Conservation (phyloP, 495 filamentous ascomycete genomes). For the Podospora pseudocomata region DNA sequence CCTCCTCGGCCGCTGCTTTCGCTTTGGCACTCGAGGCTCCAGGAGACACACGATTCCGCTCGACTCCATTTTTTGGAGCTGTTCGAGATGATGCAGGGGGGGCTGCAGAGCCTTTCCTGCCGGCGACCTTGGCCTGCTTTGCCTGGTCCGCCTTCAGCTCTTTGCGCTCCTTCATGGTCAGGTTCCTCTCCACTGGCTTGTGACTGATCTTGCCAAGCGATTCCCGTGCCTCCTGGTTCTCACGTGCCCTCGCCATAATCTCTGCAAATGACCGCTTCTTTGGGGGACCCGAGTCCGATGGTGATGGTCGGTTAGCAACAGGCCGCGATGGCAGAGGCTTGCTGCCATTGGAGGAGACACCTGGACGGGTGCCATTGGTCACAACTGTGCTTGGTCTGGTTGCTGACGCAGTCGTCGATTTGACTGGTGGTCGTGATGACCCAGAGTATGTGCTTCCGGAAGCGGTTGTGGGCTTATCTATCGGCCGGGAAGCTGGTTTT, state of each 20-base stretch:
- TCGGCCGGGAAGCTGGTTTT: conserved; percentile 20
- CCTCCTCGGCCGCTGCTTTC: conserved; percentile 26
- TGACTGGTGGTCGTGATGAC: conserved; percentile 6
- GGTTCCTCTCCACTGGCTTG: conserved; percentile 45
- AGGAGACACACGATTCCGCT: conserved; percentile 21
- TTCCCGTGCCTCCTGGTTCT: conserved; percentile 44
- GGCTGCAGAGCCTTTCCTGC: conserved; percentile 16
- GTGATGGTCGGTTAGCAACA: conserved; percentile 14
- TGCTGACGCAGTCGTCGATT: conserved; percentile 19
- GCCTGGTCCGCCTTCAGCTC: conserved; percentile 38
- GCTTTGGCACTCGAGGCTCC: conserved; percentile 16
- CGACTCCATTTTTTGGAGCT: background rate
- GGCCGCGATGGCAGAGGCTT: background rate
- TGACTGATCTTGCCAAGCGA: conserved; percentile 55
- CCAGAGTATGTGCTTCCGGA: conserved; percentile 4
- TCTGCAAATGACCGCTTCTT: conserved; percentile 66
- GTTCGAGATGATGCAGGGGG: conserved; percentile 23
- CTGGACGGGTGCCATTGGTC: background rate
- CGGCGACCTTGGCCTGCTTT: conserved; percentile 18
- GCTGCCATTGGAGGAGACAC: conserved; percentile 2
- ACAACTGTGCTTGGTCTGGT: conserved; percentile 1
- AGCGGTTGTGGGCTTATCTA: conserved; percentile 9
- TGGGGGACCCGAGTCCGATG: conserved; percentile 38
- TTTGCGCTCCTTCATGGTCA: conserved; percentile 47
- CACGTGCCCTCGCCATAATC: conserved; percentile 64